A percentile compares a stretch with the other conserved stretches of the same genome.
Evolutionary conservation across 768 basidiomycete species (phyloP).

Genomic region (Brasilioporus rufonigricans): DNA sequence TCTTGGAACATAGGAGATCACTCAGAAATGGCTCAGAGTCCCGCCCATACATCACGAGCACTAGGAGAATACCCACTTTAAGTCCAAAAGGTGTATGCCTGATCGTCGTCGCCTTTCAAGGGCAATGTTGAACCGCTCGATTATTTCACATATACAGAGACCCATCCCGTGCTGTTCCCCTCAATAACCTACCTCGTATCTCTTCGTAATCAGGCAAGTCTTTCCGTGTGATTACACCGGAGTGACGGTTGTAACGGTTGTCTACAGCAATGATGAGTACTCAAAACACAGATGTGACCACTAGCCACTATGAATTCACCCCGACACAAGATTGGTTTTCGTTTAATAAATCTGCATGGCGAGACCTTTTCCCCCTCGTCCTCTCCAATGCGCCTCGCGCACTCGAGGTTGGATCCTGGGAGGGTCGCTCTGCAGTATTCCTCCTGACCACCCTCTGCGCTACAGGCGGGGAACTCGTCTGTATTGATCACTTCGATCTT

Average conservation of each 20-base stretch:
- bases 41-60: neutral
- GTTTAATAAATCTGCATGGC: conserved; percentile 43
- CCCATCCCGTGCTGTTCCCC: neutral
- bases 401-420: conserved; percentile 62
- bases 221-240: neutral
- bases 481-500: conserved; percentile 61
- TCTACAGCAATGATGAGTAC: conserved; percentile 15
- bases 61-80: neutral
- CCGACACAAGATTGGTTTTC: conserved; percentile 58
- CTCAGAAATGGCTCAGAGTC: conserved; percentile 1
- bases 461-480: conserved; percentile 44
- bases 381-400: conserved; percentile 40
- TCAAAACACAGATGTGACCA: conserved; percentile 1
- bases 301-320: conserved; percentile 41
- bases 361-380: conserved; percentile 39
- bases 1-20: neutral
- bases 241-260: neutral
- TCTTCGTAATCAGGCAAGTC: conserved; percentile 1
- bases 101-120: conserved; percentile 2
- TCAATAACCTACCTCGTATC: neutral
- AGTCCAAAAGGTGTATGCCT: conserved; percentile 6
- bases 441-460: conserved; percentile 47
- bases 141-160: conserved; percentile 20
- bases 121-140: neutral
- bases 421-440: conserved; percentile 61